Conservation (phyloP, 164 flowering plant species). For the Nelumbo lutea region DNA sequence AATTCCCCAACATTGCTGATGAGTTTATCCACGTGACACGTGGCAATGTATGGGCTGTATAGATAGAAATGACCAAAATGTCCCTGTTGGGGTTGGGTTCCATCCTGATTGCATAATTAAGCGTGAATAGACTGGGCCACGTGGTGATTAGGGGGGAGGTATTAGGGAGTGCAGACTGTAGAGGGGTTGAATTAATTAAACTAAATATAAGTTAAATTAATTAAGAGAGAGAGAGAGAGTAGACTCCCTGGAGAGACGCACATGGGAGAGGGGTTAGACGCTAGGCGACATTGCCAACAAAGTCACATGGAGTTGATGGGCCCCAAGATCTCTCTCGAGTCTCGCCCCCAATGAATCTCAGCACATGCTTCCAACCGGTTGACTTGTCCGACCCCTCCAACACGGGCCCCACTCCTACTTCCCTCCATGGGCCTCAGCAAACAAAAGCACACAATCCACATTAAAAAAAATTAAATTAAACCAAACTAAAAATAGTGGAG, state of each 20-base stretch:
- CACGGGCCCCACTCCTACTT: conserved; percentile 16
- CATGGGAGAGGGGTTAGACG: conserved; percentile 46
- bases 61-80: too few relatives aligned
- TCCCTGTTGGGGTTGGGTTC: too few relatives aligned
- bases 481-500: too few relatives aligned
- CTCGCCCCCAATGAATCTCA: conserved; percentile 27
- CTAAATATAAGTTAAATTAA: background rate
- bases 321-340: conserved; percentile 1
- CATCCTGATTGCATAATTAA: too few relatives aligned
- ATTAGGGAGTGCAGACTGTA: too few relatives aligned
- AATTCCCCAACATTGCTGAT: too few relatives aligned
- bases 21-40: too few relatives aligned
- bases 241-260: conserved; percentile 40
- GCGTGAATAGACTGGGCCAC: too few relatives aligned
- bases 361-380: conserved; percentile 35
- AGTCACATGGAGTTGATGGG: conserved; percentile 32
- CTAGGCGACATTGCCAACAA: conserved; percentile 31
- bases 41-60: too few relatives aligned
- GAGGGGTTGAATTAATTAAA: too few relatives aligned
- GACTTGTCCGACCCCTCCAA: conserved; percentile 14
- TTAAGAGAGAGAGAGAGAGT: background rate
- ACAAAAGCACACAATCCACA: too few relatives aligned
- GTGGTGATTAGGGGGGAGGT: too few relatives aligned
- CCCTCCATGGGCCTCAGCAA: background rate
- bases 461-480: background rate